Evolutionary conservation across 495 filamentous ascomycete genomes (phyloP), one percentile per base, ranked within the genome.

Genomic region (Baudoinia panamericana): DNA sequence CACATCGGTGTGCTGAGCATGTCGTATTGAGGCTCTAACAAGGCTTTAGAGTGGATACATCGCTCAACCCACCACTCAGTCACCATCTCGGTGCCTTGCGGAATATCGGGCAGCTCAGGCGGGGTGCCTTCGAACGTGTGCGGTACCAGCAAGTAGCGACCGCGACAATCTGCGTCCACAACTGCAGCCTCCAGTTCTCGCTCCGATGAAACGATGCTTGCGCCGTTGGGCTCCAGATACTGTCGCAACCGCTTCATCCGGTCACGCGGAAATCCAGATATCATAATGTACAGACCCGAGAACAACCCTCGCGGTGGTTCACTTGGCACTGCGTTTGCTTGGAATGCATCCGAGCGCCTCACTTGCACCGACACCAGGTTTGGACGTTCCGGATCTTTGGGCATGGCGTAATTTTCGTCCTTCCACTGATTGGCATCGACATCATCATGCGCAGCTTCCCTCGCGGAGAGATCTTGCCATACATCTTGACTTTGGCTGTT

Each of bases 41-140:
- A 69, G 7, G 57, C 63, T 51, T 82, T 84, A 12, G 74, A 69
- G 51, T 84, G 72, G 23, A 96, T 62, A 56, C 88, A 96, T 30
- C 74, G 69, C 60, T 97, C 90, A 26, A 96, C 66, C 76, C 88
- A 97, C 69, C 87, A 90, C 48, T 93, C 82, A 8, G 84, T 95
- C 26, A 93, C 80, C 30, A 77, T 58, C 39, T 63, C 62, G 41
- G 59, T 48, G 46, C 36, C 33, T 29, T 36, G 28, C 2, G 33
- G 33, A 36, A 51, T 42, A 20, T 44, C 51, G 57, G 23, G 49
- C 22, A 52, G 13, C 21, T 27, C 27, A 19, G 24, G 67, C 59
- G 35, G 64, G 44, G 17, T 61, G 45, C 10, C 53, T 50, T 24
- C 43, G 53, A 11, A 60, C 56, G 60, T 64, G 49, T 75, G 71